A percentile compares a stretch with the other conserved stretches of the same genome.
These are phyloP conservation scores for Tylopilus balloui DNA, from an alignment of 768 basidiomycete genomes.

Conservation along the genomic window DNA sequence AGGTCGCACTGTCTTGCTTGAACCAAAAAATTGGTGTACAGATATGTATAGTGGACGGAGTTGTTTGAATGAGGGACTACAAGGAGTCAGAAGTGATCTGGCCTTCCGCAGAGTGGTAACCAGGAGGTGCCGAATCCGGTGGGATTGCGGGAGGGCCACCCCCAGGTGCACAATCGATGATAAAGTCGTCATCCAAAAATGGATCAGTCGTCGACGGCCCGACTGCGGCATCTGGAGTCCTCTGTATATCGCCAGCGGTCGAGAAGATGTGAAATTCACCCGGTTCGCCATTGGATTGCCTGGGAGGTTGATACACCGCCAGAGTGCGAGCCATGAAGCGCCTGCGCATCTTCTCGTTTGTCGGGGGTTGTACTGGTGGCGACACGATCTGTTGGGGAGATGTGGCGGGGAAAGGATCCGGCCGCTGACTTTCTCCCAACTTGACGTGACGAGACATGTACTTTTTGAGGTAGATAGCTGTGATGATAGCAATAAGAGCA, in stretches of 20 bases:
- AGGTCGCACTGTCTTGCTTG: no score
- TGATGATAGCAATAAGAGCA: background rate
- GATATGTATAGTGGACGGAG: no score
- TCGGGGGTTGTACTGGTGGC: background rate
- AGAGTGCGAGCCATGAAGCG: background rate
- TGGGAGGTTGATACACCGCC: background rate
- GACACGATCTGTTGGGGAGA: background rate
- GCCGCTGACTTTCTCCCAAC: background rate
- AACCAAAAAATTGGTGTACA: no score
- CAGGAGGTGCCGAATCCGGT: background rate
- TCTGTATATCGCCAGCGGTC: background rate
- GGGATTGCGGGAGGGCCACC: background rate
- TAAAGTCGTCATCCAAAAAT: background rate
- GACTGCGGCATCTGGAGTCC: background rate
- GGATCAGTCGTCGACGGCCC: background rate
- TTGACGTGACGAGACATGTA: background rate
- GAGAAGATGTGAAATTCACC: background rate
- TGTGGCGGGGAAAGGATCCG: conserved; percentile 2
- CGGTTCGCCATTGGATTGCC: background rate
- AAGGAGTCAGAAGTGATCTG: background rate
- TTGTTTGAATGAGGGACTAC: no score
- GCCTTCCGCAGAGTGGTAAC: background rate
- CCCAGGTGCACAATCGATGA: background rate
- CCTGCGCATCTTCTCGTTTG: conserved; percentile 2
- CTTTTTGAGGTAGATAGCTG: conserved; percentile 3